Percentiles rank a stretch among this genome's conserved stretches.
phyloP scores from a whole-genome alignment of 805 yeast genomes.

The Saccharomycopsis fodiens region DNA sequence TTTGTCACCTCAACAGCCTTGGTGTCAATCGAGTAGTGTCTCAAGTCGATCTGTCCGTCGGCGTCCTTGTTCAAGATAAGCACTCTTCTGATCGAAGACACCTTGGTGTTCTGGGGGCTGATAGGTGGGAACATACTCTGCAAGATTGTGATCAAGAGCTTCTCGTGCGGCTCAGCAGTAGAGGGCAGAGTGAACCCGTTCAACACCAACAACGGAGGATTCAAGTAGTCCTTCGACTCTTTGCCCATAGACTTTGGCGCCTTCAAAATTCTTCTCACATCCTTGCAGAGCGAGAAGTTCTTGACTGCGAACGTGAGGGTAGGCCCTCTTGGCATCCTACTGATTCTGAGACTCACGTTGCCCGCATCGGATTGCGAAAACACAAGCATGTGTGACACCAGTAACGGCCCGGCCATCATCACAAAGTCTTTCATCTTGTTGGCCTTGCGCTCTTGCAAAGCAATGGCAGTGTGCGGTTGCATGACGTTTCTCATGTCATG shows the following conservation, averaged over 20 bases:
- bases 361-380: constrained; percentile 80
- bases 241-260: constrained; percentile 72
- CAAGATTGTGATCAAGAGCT: constrained; percentile 77
- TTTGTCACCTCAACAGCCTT: constrained; percentile 72
- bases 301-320: constrained; percentile 75
- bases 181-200: constrained; percentile 72
- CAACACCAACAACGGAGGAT: constrained; percentile 87
- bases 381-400: constrained; percentile 80
- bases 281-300: constrained; percentile 75
- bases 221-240: constrained; percentile 50
- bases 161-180: constrained; percentile 63
- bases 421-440: constrained; percentile 86
- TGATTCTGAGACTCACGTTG: constrained; percentile 72
- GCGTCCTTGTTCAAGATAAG: constrained; percentile 70
- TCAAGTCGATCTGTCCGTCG: constrained; percentile 67
- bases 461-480: constrained; percentile 96
- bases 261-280: constrained; percentile 59
- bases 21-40: constrained; percentile 87
- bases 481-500: constrained; percentile 80
- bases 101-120: constrained; percentile 73
- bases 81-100: constrained; percentile 73
- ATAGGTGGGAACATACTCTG: constrained; percentile 96
- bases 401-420: constrained; percentile 98
- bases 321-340: constrained; percentile 91
- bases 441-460: constrained; percentile 74